Base-by-base conservation (phyloP, 1,139 yeast species). In the Yamadazyma pseudoaaseri region DNA sequence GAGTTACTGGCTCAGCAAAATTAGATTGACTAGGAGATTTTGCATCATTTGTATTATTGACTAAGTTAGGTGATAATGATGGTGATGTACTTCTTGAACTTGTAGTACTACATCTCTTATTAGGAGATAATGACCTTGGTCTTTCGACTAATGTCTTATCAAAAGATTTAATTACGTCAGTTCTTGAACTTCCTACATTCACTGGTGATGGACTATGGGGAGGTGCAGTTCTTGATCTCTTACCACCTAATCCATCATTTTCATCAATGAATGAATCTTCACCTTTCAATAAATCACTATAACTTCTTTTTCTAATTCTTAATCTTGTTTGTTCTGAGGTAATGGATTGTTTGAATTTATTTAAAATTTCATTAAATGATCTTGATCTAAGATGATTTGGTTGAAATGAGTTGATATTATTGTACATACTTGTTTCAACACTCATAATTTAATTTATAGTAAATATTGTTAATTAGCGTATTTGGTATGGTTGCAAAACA, bases 221-320 rank as follows among this genome's bases (percentile, higher is more conserved):
- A 20, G 79, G 79, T 3, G 79, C 79, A 3, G 79, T 73, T 49
- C 71, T 58, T 9, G 75, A 62, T 33, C 76, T 55, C 45, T 74
- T 71, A 28, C 42, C 44, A 16, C 34, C 32, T 12, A 31, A 24
- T 6, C 35, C 29, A 25, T 44, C 41, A 21, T 29, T 28, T 9
- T 31, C 38, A 34, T 56, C 63, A 10, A n/a, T n/a, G 5, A n/a
- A 15, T 9, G 12, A n/a, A 14, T 30, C 34, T 7, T 29, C 28
- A 16, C 57, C 56, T 30, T 30, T 30, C 12, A 25, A 18, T 34
- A 39, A 23, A 16, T 42, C 48, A 29, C 38, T 38, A 26, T 38
- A 43, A 21, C 43, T 42, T 41, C 50, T 45, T 26, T 46, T 46
- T 26, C 43, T 42, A 6, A 29, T 24, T 34, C 43, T 36, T n/a